Percentiles rank a stretch among this genome's conserved stretches.
Evolutionary conservation across 176 grass and related monocot genomes (phyloP).

Genomic region (Lolium perenne): DNA sequence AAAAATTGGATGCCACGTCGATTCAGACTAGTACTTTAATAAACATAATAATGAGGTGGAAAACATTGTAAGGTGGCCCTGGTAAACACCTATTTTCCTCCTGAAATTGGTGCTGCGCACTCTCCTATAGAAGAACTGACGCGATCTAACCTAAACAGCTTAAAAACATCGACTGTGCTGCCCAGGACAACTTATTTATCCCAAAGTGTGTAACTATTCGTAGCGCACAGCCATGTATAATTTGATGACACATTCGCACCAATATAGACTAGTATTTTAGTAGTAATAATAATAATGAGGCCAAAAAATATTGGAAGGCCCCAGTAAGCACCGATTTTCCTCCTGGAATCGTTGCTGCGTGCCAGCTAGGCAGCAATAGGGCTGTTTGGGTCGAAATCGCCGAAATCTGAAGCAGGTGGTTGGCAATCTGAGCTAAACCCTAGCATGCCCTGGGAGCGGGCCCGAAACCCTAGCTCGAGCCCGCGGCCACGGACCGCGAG

Average conservation of each 20-base stretch:
- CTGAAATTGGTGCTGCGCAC: no score
- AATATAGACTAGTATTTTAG: not conserved
- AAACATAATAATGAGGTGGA: no score
- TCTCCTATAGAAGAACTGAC: not conserved
- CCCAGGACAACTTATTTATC: not conserved
- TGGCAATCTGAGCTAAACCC: conserved; percentile 40
- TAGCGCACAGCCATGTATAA: not conserved
- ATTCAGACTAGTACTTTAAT: no score
- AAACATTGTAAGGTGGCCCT: no score
- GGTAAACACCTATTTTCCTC: no score
- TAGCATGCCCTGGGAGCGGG: not conserved
- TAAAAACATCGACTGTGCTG: not conserved
- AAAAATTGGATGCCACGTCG: not conserved
- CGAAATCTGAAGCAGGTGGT: not conserved
- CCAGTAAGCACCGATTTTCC: not conserved
- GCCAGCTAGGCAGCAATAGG: not conserved
- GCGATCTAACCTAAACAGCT: not conserved
- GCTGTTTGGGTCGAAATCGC: not conserved
- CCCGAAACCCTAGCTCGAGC: conserved; percentile 49
- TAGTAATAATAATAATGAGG: not conserved
- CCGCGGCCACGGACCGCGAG: not conserved
- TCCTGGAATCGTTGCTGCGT: not conserved
- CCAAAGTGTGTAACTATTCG: not conserved
- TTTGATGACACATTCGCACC: not conserved
- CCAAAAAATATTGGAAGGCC: no score